Conservation (phyloP, 768 basidiomycete genomes). For the Gelatoporia subvermispora region DNA sequence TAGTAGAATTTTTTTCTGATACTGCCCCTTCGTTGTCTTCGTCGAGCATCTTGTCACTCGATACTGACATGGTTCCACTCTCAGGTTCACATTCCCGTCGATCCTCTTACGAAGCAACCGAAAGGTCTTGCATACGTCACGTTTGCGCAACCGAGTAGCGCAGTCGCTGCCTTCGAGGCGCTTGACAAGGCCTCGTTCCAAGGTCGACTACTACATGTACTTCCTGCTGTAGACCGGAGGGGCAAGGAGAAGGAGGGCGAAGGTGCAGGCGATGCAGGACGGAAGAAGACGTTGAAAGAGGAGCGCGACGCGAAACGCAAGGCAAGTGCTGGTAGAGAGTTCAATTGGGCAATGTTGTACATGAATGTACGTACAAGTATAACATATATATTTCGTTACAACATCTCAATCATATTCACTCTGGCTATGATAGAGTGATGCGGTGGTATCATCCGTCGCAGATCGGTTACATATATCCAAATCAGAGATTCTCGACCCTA, state of each 20-base stretch:
- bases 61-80: conserved; percentile 6
- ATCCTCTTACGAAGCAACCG: conserved; percentile 37
- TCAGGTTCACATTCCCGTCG: conserved; percentile 56
- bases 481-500: conserved; percentile 82
- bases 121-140: conserved; percentile 64
- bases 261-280: conserved; percentile 28
- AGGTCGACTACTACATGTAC: conserved; percentile 85
- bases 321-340: conserved; percentile 66
- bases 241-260: conserved; percentile 41
- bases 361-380: conserved; percentile 80
- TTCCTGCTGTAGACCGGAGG: conserved; percentile 75
- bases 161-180: conserved; percentile 66
- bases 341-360: conserved; percentile 92
- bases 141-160: conserved; percentile 40
- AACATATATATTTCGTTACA: conserved; percentile 20
- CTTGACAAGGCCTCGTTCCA: conserved; percentile 87
- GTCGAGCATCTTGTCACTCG: background rate
- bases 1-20: conserved; percentile 50
- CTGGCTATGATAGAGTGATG: conserved; percentile 67
- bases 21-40: conserved; percentile 7
- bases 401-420: conserved; percentile 11
- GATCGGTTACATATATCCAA: conserved; percentile 85
- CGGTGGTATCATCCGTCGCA: conserved; percentile 87
- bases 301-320: conserved; percentile 57
- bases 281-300: conserved; percentile 55